A percentile compares a stretch with the other conserved stretches of the same genome.
Evolutionary conservation across 345 rosid species (phyloP).

Genomic region (Odontarrhena argentea): DNA sequence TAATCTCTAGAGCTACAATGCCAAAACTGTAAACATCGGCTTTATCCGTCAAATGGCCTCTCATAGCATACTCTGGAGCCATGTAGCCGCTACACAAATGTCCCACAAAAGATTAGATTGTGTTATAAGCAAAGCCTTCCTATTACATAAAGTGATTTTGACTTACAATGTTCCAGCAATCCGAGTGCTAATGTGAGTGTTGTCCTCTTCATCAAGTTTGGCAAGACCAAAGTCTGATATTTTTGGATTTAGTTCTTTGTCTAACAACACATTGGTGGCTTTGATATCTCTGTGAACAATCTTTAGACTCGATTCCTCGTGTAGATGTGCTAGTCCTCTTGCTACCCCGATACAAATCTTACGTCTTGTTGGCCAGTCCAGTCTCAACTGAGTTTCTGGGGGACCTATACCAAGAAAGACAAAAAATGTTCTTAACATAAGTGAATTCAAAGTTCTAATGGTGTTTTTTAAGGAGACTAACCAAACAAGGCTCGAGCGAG

Average conservation of each 20-base stretch:
- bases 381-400: constrained; percentile 35
- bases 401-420: constrained; percentile 33
- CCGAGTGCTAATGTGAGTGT: constrained; percentile 48
- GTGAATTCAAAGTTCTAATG: background rate
- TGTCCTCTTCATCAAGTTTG: constrained; percentile 49
- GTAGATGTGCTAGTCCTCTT: constrained; percentile 46
- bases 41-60: constrained; percentile 45
- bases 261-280: constrained; percentile 47
- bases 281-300: constrained; percentile 53
- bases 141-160: background rate
- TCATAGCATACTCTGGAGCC: constrained; percentile 52
- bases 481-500: constrained; percentile 53
- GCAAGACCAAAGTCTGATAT: constrained; percentile 53
- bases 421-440: background rate
- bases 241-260: constrained; percentile 39
- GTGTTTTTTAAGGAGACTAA: constrained; percentile 1
- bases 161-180: constrained; percentile 51
- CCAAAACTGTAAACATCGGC: constrained; percentile 53
- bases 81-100: constrained; percentile 44
- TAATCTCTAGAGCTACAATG: constrained; percentile 45
- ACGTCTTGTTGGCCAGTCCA: constrained; percentile 47
- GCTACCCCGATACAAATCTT: constrained; percentile 51
- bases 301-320: constrained; percentile 48
- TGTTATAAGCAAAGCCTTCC: background rate
- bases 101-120: background rate